Base-by-base conservation (phyloP, 441 rosid species). In the Corymbia calophylla region DNA sequence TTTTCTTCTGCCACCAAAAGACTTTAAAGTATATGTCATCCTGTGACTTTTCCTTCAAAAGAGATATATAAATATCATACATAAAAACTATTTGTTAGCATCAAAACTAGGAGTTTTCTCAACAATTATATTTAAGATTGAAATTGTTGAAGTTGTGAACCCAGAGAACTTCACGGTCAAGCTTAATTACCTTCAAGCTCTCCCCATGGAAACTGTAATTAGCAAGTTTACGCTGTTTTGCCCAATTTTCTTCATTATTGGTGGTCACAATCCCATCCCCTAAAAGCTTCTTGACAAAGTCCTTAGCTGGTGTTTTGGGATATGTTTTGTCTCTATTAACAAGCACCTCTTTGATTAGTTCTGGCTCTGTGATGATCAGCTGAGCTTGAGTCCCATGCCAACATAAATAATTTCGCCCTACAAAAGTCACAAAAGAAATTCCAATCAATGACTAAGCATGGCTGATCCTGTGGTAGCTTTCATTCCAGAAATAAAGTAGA, bases 131-230 rank as follows among this genome's bases (percentile, higher is more conserved):
- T 44, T 82, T 19, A n/a, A 25, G 51, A 44, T 23, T 23, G 15
- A 82, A 82, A 6, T 82, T 17, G n/a, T 23, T 23, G 48, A 19
- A 80, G 44, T 6, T 44, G 25, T 16, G 29, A 80, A 80, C 25
- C 7, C 44, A 15, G 86, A 23, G 13, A 53, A 19, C 53, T 51
- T 77, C 9, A 47, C 53, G 1, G 27, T 19, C 53, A 81, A 25
- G 64, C 53, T 81, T 5, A 81, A 44, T 91, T 90, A 92, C 95
- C 85, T 92, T 91, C 86, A 92, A 90, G 89, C 86, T 92, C 85
- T 92, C 93, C 4, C 56, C 56, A 64, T 92, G 91, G 66, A 94
- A 94, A 88, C 93, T 93, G 87, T 90, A 39, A 27, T 92, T 91
- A 23, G 95, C 95, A 29, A 93, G 47, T 82, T 91, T 93, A 44